Percentiles rank a stretch among this genome's conserved stretches.
Conservation (phyloP, 1,139 yeast genomes). For the Hyphopichia pseudoburtonii region DNA sequence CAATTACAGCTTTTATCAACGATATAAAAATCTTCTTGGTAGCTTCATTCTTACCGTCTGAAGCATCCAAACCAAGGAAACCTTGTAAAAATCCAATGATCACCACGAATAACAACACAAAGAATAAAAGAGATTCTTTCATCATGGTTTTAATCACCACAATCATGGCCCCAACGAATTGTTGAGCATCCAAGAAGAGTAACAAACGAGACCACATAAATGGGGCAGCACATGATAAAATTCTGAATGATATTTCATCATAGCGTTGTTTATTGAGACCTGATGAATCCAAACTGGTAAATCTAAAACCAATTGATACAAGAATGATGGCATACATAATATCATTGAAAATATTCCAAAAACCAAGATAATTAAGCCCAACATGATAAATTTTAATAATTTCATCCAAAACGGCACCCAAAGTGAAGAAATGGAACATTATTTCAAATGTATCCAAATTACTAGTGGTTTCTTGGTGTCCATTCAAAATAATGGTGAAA, state of each 20-base stretch:
- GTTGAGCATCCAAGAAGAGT: conserved; percentile 73
- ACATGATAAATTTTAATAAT: conserved; percentile 69
- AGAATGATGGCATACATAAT: conserved; percentile 57
- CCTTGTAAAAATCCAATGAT: conserved; percentile 85
- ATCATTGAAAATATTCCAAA: conserved; percentile 81
- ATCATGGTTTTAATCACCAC: conserved; percentile 84
- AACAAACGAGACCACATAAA: conserved; percentile 82
- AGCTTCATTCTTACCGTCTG: conserved; percentile 81
- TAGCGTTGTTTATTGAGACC: conserved; percentile 36
- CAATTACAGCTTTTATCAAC: conserved; percentile 68
- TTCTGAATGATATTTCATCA: conserved; percentile 67
- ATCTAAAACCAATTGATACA: conserved; percentile 56
- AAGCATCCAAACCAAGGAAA: conserved; percentile 80
- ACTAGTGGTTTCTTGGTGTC: conserved; percentile 32
- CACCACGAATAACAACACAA: conserved; percentile 68
- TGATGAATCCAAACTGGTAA: conserved; percentile 42
- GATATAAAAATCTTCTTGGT: conserved; percentile 64
- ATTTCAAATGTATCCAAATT: conserved; percentile 47
- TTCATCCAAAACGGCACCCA: conserved; percentile 70
- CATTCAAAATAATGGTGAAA: conserved; percentile 66
- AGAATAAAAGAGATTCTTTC: conserved; percentile 80
- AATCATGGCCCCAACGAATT: conserved; percentile 86
- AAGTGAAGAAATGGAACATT: conserved; percentile 62
- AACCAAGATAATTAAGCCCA: conserved; percentile 69
- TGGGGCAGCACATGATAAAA: conserved; percentile 81